Conservation (phyloP, 148 eudicot species). For the Camellia japonica region DNA sequence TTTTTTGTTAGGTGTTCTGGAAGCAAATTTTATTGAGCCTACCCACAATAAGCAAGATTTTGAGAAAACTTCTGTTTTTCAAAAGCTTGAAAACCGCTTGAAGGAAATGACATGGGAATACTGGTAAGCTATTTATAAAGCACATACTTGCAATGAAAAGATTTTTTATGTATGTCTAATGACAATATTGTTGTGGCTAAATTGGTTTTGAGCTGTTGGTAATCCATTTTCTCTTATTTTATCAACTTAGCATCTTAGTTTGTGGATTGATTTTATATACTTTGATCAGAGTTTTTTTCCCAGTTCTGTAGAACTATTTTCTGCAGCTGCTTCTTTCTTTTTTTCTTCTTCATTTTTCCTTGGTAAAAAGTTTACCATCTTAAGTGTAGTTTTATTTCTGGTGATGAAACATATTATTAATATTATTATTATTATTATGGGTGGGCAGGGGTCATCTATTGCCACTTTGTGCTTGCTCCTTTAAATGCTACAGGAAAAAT, state of each 20-base stretch:
- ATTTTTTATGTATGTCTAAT: slow-evolving; percentile 1
- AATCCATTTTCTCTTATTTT: neutral
- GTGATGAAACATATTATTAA: neutral
- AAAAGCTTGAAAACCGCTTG: slow-evolving; percentile 74
- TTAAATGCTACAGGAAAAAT: too few relatives aligned
- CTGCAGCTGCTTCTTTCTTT: neutral
- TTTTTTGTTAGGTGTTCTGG: slow-evolving; percentile 55
- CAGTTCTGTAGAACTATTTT: neutral
- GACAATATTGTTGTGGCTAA: slow-evolving; percentile 4
- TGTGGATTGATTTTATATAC: neutral
- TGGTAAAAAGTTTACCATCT: neutral
- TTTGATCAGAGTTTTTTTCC: neutral
- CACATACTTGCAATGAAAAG: neutral
- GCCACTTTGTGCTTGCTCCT: neutral
- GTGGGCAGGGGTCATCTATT: neutral
- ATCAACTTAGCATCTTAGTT: neutral
- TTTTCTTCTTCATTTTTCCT: neutral
- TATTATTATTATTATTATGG: neutral
- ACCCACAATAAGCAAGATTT: slow-evolving; percentile 94
- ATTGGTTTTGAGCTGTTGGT: neutral
- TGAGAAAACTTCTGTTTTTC: slow-evolving; percentile 82
- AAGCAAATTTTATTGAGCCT: slow-evolving; percentile 84
- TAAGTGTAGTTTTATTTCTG: neutral
- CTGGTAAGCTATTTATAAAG: slow-evolving; percentile 47
- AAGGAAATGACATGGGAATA: slow-evolving; percentile 91